Percentiles rank a stretch among this genome's conserved stretches.
phyloP scores from a whole-genome alignment of 768 basidiomycete species.

The Lyophyllum shimeji region DNA sequence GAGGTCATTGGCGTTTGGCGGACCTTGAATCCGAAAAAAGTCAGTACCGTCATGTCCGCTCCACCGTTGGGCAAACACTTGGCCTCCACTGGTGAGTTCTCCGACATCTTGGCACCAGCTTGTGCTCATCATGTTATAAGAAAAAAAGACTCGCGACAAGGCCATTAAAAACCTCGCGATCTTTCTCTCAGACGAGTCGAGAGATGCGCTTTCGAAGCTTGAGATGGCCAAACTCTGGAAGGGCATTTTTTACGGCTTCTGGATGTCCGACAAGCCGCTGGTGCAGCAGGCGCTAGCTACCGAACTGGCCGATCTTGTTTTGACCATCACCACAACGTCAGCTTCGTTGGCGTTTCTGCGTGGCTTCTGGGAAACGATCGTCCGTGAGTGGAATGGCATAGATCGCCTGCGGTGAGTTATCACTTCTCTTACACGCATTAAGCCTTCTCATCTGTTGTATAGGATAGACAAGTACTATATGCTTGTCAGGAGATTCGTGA shows the following conservation, averaged over 20 bases:
- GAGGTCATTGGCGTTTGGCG: slow-evolving; percentile 14
- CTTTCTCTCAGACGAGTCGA: slow-evolving; percentile 73
- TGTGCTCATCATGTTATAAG: slow-evolving; percentile 40
- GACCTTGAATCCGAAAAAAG: slow-evolving; percentile 29
- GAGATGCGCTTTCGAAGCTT: slow-evolving; percentile 57
- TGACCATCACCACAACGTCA: slow-evolving; percentile 58
- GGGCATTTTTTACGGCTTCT: slow-evolving; percentile 97
- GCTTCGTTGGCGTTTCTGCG: slow-evolving; percentile 74
- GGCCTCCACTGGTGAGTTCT: slow-evolving; percentile 77
- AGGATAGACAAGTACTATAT: slow-evolving; percentile 98
- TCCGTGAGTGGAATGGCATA: slow-evolving; percentile 92
- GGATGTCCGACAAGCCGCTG: slow-evolving; percentile 99
- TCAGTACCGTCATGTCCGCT: slow-evolving; percentile 27
- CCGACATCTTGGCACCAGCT: slow-evolving; percentile 2
- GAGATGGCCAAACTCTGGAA: slow-evolving; percentile 97
- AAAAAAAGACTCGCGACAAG: slow-evolving; percentile 90
- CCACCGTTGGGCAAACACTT: slow-evolving; percentile 88
- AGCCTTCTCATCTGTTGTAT: slow-evolving; percentile 7
- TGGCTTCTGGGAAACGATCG: slow-evolving; percentile 90
- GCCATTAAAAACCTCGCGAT: slow-evolving; percentile 77
- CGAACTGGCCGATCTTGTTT: slow-evolving; percentile 79
- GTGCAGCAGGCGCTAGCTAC: slow-evolving; percentile 91
- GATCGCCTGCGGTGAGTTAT: slow-evolving; percentile 78
- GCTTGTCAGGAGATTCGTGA: slow-evolving; percentile 86
- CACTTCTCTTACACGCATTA: background rate